These are phyloP conservation scores for Acrodontium crateriforme DNA, from an alignment of 2,329 filamentous ascomycete genomes.

Conservation along the genomic window DNA sequence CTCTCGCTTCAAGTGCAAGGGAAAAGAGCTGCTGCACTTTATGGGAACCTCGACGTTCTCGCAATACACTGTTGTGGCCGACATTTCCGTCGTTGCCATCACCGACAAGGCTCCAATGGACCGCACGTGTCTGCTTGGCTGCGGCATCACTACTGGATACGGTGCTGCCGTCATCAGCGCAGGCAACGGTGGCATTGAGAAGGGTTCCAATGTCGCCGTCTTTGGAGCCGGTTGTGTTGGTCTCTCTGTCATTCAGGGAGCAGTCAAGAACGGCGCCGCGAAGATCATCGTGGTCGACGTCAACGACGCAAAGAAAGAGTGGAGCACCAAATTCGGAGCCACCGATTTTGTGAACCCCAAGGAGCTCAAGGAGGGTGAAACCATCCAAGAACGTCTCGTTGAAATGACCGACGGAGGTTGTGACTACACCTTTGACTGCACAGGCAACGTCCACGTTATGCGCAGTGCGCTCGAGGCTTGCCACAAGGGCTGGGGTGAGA, in stretches of 20 bases:
- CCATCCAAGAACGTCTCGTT: conserved; percentile 79
- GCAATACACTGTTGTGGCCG: conserved; percentile 95
- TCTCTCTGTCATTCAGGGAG: conserved; percentile 87
- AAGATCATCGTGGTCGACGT: conserved; percentile 69
- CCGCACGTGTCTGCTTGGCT: conserved; percentile 87
- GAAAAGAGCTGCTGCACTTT: conserved; percentile 91
- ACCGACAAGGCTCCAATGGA: conserved; percentile 87
- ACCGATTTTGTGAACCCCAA: conserved; percentile 96
- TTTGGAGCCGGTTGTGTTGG: conserved; percentile 96
- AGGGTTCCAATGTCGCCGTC: conserved; percentile 77
- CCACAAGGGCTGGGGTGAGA: conserved; percentile 99
- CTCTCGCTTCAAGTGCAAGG: conserved; percentile 84
- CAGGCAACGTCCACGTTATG: conserved; percentile 93
- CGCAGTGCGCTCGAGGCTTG: conserved; percentile 88
- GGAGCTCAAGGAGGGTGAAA: conserved; percentile 46
- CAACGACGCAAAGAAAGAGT: conserved; percentile 81
- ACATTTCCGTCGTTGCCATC: conserved; percentile 94
- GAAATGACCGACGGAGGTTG: conserved; percentile 97
- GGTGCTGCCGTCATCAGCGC: conserved; percentile 90
- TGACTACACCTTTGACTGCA: conserved; percentile 99
- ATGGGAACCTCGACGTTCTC: conserved; percentile 99
- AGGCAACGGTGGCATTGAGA: conserved; percentile 53
- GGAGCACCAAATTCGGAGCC: conserved; percentile 87
- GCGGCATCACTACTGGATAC: conserved; percentile 97
- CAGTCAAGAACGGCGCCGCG: conserved; percentile 65